A percentile compares a stretch with the other conserved stretches of the same genome.
phyloP scores from a whole-genome alignment of 345 rosid genomes.

The Eucalyptus regnans region DNA sequence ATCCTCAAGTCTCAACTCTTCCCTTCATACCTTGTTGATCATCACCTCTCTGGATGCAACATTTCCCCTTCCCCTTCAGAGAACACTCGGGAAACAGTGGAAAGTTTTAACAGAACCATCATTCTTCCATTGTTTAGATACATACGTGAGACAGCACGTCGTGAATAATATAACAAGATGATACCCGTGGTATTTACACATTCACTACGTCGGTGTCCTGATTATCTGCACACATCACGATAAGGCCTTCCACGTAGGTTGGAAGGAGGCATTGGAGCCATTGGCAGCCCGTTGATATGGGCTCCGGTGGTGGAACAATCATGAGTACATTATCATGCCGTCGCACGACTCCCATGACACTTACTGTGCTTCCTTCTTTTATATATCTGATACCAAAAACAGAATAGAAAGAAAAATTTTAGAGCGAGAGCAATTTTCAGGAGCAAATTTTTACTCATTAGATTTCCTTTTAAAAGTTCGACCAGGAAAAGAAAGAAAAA shows the following conservation, averaged over 20 bases:
- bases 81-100: neutral
- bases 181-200: conserved; percentile 30
- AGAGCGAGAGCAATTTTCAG: neutral
- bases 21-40: neutral
- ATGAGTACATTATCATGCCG: conserved; percentile 78
- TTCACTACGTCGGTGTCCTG: conserved; percentile 67
- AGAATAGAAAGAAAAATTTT: neutral
- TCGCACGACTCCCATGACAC: conserved; percentile 86
- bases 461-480: neutral
- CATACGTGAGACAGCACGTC: conserved; percentile 6
- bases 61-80: neutral
- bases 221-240: conserved; percentile 65
- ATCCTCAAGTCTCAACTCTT: neutral
- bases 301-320: conserved; percentile 65
- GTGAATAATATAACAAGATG: neutral
- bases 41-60: neutral
- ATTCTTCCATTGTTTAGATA: neutral
- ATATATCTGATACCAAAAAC: conserved; percentile 42
- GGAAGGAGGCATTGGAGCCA: conserved; percentile 76
- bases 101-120: neutral
- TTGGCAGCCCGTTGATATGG: conserved; percentile 67
- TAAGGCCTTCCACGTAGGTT: conserved; percentile 62
- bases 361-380: conserved; percentile 94
- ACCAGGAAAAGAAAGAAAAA: neutral
- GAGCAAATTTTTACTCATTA: neutral